These are phyloP conservation scores for Geotrichum reessii DNA, from an alignment of 1,139 yeast species.

Conservation along the genomic window DNA sequence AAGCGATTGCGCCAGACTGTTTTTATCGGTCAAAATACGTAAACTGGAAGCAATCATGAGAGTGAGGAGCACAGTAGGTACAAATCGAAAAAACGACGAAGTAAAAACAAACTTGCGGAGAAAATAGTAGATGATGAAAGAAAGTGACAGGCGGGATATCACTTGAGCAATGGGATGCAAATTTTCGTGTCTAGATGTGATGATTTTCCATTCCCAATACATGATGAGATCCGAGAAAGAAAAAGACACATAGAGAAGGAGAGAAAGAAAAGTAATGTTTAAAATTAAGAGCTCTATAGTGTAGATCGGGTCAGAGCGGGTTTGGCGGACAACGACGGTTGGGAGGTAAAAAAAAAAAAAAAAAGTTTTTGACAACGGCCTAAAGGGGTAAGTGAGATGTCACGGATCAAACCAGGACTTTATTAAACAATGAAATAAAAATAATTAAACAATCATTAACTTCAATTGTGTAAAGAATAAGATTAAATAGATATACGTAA, in stretches of 20 bases:
- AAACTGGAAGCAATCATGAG: constrained; percentile 14
- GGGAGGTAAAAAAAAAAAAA: background rate
- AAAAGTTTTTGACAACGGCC: background rate
- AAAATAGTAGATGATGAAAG: constrained; percentile 6
- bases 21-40: background rate
- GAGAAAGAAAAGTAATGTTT: background rate
- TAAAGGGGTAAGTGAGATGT: background rate
- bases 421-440: no score
- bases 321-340: background rate
- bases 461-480: no score
- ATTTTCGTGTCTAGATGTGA: constrained; percentile 17
- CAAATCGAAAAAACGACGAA: background rate
- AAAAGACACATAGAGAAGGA: background rate
- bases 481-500: no score
- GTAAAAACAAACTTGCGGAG: constrained; percentile 7
- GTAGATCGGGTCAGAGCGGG: background rate
- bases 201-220: constrained; percentile 11
- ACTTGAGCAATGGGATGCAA: constrained; percentile 17
- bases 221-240: background rate
- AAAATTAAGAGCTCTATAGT: no score
- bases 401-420: no score
- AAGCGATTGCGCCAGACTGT: background rate
- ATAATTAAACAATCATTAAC: no score
- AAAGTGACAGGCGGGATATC: constrained; percentile 14
- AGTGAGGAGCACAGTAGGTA: constrained; percentile 13